Conservation (phyloP, 129 eudicot species). For the Tanacetum coccineum region DNA sequence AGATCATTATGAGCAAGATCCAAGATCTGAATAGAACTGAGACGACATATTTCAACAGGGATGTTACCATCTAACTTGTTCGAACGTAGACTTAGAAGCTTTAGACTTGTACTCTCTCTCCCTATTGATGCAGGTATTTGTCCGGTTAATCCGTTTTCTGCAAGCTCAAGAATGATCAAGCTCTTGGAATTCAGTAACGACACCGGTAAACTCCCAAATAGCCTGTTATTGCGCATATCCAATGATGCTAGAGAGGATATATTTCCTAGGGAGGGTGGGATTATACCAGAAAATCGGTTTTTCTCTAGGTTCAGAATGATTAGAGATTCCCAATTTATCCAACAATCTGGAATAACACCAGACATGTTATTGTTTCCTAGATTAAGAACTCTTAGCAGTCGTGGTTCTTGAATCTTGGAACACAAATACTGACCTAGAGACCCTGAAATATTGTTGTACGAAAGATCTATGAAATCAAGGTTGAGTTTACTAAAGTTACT, state of each 20-base stretch:
- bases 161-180: slow-evolving; percentile 25
- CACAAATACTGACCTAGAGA: slow-evolving; percentile 20
- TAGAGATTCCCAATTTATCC: slow-evolving; percentile 27
- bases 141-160: slow-evolving; percentile 25
- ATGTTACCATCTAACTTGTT: slow-evolving; percentile 29
- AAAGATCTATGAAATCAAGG: slow-evolving; percentile 16
- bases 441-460: slow-evolving; percentile 32
- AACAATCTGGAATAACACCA: slow-evolving; percentile 37
- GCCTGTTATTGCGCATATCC: slow-evolving; percentile 22
- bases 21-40: slow-evolving; percentile 28
- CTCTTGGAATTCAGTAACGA: slow-evolving; percentile 17
- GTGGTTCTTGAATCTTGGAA: background rate
- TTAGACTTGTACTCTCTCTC: slow-evolving; percentile 3
- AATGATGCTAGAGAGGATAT: slow-evolving; percentile 12
- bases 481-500: slow-evolving; percentile 4
- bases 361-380: slow-evolving; percentile 30
- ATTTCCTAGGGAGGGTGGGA: slow-evolving; percentile 28
- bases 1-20: slow-evolving; percentile 32
- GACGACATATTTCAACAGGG: slow-evolving; percentile 34
- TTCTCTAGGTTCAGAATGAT: slow-evolving; percentile 13
- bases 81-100: slow-evolving; percentile 29
- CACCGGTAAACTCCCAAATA: slow-evolving; percentile 24
- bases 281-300: slow-evolving; percentile 20
- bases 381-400: slow-evolving; percentile 22
- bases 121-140: slow-evolving; percentile 23